Evolutionary conservation across 805 yeast species (phyloP).

Genomic region (Saturnispora diversa): DNA sequence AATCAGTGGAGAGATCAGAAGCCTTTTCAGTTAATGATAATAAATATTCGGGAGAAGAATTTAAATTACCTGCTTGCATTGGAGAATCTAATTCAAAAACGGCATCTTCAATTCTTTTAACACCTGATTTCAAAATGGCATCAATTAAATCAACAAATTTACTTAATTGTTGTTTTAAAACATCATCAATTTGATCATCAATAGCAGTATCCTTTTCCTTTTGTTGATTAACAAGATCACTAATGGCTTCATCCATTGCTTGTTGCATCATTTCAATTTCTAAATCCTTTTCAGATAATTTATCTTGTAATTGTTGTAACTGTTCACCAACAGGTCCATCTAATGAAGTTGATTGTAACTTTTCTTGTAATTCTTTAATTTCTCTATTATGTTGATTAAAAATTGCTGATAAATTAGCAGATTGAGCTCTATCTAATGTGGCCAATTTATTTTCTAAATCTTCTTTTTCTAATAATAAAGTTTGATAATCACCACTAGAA

Average conservation of each 20-base stretch:
- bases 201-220: constrained; percentile 44
- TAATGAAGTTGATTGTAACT: constrained; percentile 26
- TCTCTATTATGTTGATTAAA: constrained; percentile 59
- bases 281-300: constrained; percentile 59
- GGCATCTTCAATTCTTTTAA: constrained; percentile 65
- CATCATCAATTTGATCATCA: constrained; percentile 51
- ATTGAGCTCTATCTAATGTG: constrained; percentile 53
- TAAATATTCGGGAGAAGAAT: constrained; percentile 62
- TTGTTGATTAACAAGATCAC: constrained; percentile 44
- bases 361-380: constrained; percentile 40
- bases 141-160: constrained; percentile 53
- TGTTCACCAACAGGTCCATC: constrained; percentile 20
- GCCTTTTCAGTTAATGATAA: constrained; percentile 64
- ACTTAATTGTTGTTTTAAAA: constrained; percentile 39
- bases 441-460: constrained; percentile 50
- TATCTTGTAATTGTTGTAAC: constrained; percentile 32
- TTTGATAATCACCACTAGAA: constrained; percentile 58
- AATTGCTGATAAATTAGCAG: constrained; percentile 52
- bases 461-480: constrained; percentile 54
- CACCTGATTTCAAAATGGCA: constrained; percentile 60
- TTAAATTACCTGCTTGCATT: constrained; percentile 74
- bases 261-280: constrained; percentile 75
- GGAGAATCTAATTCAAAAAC: constrained; percentile 66
- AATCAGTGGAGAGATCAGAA: constrained; percentile 65
- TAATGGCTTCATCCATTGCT: constrained; percentile 64